Evolutionary conservation across 2,329 filamentous ascomycete genomes (phyloP), one percentile per base, ranked within the genome.

Genomic region (Alternaria sp.): DNA sequence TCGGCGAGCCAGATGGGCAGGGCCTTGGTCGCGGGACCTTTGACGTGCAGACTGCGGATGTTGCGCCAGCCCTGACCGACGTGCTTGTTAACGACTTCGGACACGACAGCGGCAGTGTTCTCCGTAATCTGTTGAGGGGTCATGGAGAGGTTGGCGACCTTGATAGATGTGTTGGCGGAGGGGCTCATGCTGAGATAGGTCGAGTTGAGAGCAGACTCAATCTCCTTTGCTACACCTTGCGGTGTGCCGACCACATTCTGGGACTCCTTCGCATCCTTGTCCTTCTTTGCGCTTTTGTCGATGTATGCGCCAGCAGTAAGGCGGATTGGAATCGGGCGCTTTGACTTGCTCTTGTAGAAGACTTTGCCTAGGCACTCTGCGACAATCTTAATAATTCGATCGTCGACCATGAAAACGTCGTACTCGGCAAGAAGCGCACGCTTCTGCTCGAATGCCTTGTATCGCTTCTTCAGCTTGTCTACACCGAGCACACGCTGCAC

Each of bases 1-100:
- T 93, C 91, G 5, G 95, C 92, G 77, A 97, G 83, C 92, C 93
- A 99, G 77, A 99, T 90, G n/a, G 96, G 96, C 75, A 99, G 86
- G 9, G 95, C 91, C 65, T 90, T 91, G 5, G 95, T 97, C 76
- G 92, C 89, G 26, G 93, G 91, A 4, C 93, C 93, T 86, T 98
- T 99, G 84, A 99, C 86, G 80, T 97, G 93, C 65, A 99, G 83
- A 67, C 88, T 88, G 80, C 90, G 90, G 67, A 98, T 87, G 79
- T 95, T 96, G 74, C 88, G 88, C 93, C 94, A 97, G 74, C 93
- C 90, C 79, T 95, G 90, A 17, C 93, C 89, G 49, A 97, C 89
- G 77, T 91, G 92, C 80, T 91, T 93, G 66, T 92, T 89, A 7
- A 93, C 88, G 74, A 97, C 81, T 3, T 67, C 71, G n/a, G 72